Evolutionary conservation across 257 asterid species (phyloP).

Genomic region (Nicotiana undulata): DNA sequence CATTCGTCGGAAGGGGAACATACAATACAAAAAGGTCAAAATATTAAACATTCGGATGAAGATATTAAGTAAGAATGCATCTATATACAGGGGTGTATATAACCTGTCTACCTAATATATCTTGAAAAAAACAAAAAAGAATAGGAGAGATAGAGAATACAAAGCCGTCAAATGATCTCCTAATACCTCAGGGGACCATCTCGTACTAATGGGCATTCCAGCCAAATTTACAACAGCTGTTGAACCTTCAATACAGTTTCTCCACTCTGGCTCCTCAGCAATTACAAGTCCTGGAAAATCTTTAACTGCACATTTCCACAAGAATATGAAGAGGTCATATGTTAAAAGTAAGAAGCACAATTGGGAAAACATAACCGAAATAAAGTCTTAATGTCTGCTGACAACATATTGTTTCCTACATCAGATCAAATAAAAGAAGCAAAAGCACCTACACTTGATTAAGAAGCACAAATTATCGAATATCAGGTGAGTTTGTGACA

Average conservation of each 20-base stretch:
- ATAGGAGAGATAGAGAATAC: not conserved
- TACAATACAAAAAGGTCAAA: not conserved
- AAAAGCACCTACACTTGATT: not conserved
- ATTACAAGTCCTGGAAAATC: constrained; percentile 66
- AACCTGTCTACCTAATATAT: not conserved
- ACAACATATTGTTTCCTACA: not conserved
- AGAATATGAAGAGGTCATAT: not conserved
- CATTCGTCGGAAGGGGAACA: not conserved
- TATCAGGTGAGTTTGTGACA: not conserved
- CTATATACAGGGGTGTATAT: not conserved
- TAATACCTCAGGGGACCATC: constrained; percentile 88
- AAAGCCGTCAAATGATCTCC: not conserved
- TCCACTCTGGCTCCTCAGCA: constrained; percentile 86
- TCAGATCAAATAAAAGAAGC: not conserved
- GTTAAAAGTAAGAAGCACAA: not conserved
- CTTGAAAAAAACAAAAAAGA: not conserved
- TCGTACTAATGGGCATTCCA: constrained; percentile 78
- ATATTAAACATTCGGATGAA: not conserved
- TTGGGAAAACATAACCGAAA: not conserved
- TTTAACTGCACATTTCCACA: constrained; percentile 32
- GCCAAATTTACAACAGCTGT: constrained; percentile 94
- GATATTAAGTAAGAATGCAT: not conserved
- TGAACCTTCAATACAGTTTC: constrained; percentile 67
- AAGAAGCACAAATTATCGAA: not conserved
- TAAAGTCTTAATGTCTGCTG: not conserved